Evolutionary conservation across 371 early-diverging fungal species (phyloP).

Genomic region (Choanephora cucurbitarum): DNA sequence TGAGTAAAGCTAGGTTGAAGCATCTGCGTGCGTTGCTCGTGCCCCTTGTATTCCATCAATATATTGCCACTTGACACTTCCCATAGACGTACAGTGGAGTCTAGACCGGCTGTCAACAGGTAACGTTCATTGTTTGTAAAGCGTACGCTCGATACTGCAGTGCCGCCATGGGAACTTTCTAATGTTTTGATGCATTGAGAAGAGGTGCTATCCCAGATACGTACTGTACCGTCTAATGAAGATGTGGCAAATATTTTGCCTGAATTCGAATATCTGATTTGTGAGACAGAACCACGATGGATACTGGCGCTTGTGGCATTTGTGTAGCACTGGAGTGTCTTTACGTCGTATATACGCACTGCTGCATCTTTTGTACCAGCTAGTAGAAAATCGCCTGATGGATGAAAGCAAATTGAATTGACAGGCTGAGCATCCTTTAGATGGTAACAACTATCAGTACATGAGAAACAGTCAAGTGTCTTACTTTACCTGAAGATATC

Average conservation of each 20-base stretch:
- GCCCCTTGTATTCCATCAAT: slow-evolving; percentile 70
- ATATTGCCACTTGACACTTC: slow-evolving; percentile 76
- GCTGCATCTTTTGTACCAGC: slow-evolving; percentile 76
- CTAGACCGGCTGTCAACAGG: slow-evolving; percentile 78
- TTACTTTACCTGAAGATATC: slow-evolving; percentile 74
- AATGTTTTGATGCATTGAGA: slow-evolving; percentile 75
- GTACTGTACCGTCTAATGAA: slow-evolving; percentile 84
- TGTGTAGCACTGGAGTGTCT: slow-evolving; percentile 77
- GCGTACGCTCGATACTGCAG: slow-evolving; percentile 70
- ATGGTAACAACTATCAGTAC: neutral
- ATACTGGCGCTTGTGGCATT: slow-evolving; percentile 51
- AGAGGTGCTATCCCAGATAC: slow-evolving; percentile 83
- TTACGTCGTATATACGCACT: slow-evolving; percentile 84
- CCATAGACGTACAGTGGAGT: slow-evolving; percentile 80
- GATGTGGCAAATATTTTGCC: slow-evolving; percentile 77
- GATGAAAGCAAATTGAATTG: slow-evolving; percentile 81
- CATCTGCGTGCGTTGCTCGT: slow-evolving; percentile 49
- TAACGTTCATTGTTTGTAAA: slow-evolving; percentile 79
- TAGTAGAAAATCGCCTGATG: slow-evolving; percentile 79
- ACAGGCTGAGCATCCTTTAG: slow-evolving; percentile 69
- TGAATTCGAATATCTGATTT: slow-evolving; percentile 73
- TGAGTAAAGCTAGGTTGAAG: slow-evolving; percentile 65
- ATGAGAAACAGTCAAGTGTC: slow-evolving; percentile 40
- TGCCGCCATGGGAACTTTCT: slow-evolving; percentile 74
- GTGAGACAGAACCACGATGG: slow-evolving; percentile 70